phyloP scores from a whole-genome alignment of 179 eudicot species.

The Vitellaria paradoxa region DNA sequence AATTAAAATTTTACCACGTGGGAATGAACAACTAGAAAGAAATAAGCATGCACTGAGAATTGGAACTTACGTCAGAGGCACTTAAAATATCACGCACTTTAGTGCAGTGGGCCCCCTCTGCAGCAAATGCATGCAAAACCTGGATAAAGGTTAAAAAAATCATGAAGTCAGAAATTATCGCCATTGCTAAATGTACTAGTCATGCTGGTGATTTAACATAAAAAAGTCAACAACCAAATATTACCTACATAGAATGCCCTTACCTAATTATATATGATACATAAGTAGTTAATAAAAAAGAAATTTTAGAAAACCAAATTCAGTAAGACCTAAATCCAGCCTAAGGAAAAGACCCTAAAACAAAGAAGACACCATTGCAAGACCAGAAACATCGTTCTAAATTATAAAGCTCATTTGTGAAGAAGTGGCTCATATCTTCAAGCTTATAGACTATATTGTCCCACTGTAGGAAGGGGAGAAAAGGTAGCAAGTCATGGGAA shows the following conservation, averaged over 20 bases:
- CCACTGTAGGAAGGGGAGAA: neutral
- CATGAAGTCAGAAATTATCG: neutral
- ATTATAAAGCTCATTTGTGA: neutral
- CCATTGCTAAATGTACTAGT: neutral
- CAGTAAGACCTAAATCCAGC: neutral
- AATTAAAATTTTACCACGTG: neutral
- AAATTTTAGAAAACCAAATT: neutral
- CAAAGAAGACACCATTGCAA: neutral
- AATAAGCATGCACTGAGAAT: neutral
- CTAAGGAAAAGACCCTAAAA: neutral
- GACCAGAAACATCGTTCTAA: neutral
- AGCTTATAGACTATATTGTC: neutral
- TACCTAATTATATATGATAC: neutral
- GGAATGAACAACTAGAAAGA: constrained; percentile 8
- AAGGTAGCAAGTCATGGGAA: neutral
- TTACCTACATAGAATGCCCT: neutral
- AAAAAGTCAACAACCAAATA: neutral
- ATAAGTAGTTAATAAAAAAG: neutral
- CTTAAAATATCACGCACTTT: constrained; percentile 88
- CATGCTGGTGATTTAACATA: neutral
- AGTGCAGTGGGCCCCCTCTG: constrained; percentile 92
- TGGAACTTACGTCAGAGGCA: constrained; percentile 75
- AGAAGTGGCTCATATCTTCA: neutral
- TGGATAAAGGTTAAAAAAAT: constrained; percentile 28
- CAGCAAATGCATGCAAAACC: constrained; percentile 97